Evolutionary conservation across 2,329 filamentous ascomycete species (phyloP).

Genomic region (Lizonia empirigonia): DNA sequence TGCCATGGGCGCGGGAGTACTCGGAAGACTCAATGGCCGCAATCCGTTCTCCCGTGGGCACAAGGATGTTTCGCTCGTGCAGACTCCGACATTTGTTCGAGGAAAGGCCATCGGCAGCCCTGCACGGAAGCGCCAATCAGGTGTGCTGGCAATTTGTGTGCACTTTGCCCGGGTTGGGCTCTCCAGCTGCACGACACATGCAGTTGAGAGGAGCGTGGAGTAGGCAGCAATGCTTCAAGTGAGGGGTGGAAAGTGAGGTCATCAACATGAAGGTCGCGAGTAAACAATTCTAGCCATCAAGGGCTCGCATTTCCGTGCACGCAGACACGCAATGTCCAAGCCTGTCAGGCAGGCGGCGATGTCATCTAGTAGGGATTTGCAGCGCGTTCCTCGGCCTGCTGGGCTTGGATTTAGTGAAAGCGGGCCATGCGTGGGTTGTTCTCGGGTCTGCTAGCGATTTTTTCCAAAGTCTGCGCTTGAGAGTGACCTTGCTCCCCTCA

Average conservation of each 20-base stretch:
- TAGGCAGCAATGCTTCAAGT: conserved; percentile 17
- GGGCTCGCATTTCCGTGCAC: conserved; percentile 2
- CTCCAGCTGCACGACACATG: conserved; percentile 16
- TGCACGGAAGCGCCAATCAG: conserved; percentile 21
- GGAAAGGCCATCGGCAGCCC: conserved; percentile 20
- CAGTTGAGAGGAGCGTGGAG: conserved; percentile 13
- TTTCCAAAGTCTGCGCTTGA: conserved; percentile 13
- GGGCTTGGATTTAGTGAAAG: conserved; percentile 19
- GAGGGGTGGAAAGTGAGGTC: conserved; percentile 20
- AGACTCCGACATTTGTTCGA: conserved; percentile 19
- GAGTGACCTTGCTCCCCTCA: conserved; percentile 23
- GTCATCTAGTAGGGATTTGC: conserved; percentile 17
- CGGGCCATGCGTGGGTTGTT: conserved; percentile 14
- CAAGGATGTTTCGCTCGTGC: conserved; percentile 24
- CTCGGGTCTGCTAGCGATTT: conserved; percentile 10
- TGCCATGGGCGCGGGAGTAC: conserved; percentile 23
- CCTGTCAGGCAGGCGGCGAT: conserved; percentile 10
- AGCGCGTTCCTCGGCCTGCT: conserved; percentile 26
- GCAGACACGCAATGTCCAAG: conserved; percentile 5
- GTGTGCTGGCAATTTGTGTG: conserved; percentile 7
- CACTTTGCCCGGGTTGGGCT: conserved; percentile 12
- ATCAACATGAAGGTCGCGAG: conserved; percentile 4
- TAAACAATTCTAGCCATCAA: conserved; percentile 8
- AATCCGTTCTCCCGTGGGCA: conserved; percentile 30
- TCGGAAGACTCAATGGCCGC: conserved; percentile 26